phyloP scores from a whole-genome alignment of 306 rosid genomes.

The Quercus dentata region DNA sequence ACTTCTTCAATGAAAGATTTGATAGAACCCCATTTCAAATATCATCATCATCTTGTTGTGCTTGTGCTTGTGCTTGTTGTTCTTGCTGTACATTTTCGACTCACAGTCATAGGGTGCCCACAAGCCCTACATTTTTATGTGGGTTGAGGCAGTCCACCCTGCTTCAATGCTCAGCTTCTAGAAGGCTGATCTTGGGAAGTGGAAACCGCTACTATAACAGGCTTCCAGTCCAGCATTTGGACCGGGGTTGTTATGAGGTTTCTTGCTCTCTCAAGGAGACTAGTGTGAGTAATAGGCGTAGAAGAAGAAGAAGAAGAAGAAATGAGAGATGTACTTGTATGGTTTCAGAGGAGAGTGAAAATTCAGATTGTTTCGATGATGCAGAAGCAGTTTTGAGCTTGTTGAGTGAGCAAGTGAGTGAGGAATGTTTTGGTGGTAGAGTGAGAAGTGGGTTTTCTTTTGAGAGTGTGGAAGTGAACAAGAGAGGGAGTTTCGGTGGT shows the following conservation, averaged over 20 bases:
- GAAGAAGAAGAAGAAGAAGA: constrained; percentile 36
- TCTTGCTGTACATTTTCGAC: constrained; percentile 43
- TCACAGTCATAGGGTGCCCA: constrained; percentile 36
- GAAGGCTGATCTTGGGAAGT: constrained; percentile 61
- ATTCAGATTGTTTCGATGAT: constrained; percentile 37
- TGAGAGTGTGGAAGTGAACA: constrained; percentile 41
- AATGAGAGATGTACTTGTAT: constrained; percentile 29
- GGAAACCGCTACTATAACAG: constrained; percentile 37
- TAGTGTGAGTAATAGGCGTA: constrained; percentile 34
- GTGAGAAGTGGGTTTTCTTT: constrained; percentile 24
- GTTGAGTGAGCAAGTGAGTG: constrained; percentile 65
- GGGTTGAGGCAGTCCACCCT: constrained; percentile 82
- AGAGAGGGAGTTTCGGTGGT: constrained; percentile 25
- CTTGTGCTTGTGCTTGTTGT: constrained; percentile 46
- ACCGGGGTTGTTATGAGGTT: constrained; percentile 35
- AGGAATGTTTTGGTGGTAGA: constrained; percentile 29
- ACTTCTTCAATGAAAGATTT: constrained; percentile 51
- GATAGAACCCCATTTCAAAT: constrained; percentile 42
- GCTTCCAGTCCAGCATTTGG: constrained; percentile 39
- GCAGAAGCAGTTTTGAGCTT: constrained; percentile 66
- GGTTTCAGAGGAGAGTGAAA: constrained; percentile 34
- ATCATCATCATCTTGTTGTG: constrained; percentile 7
- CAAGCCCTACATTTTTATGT: constrained; percentile 39
- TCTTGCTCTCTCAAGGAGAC: constrained; percentile 37
- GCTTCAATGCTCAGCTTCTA: constrained; percentile 68